Base-by-base conservation (phyloP, 2,329 filamentous ascomycete genomes). In the Aspergillus arachidicola region DNA sequence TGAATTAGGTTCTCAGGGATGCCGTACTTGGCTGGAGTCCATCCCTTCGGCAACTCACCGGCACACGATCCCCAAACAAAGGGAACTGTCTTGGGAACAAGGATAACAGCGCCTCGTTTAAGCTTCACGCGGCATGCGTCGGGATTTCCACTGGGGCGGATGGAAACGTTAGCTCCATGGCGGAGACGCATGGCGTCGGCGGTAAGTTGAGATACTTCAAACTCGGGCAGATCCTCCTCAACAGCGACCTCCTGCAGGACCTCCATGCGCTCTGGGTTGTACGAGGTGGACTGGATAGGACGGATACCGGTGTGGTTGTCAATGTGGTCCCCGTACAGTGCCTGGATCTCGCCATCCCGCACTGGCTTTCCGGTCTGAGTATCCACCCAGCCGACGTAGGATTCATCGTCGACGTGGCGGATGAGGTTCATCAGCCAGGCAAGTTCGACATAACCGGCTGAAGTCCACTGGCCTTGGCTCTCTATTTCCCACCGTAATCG, bases 401-500 rank as follows among this genome's bases (percentile, higher is more conserved):
- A 88, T 36, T 90, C 89, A n/a, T 94, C 95, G 72, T 98, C 98
- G 84, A 97, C 92, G 80, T 99, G 96, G 86, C 94, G 97, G 84
- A 99, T 98, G 64, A 98, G 88, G 75, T 95, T 95, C 94, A 98
- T 99, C 79, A 99, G 92, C 95, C 95, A 99, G 36, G 95, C 94
- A 95, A 99, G 99, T 81, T 99, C 95, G 64, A 99, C 90, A 73
- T 94, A 98, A 34, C 95, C 95, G 80, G 99, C 96, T 16, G 99
- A 87, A 11, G 95, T 98, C 83, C 99, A 99, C 75, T 97, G 87
- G 76, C 95, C 95, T 69, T 93, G 89, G 1, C 95, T 94, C 79
- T 99, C 95, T 94, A 99, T 99, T 83, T 99, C 95, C 95, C 95
- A 99, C 66, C 95, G 89, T 51, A 95, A 99, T 73, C 95, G 89